Conservation (phyloP, 257 asterid genomes). For the Solanum chilense region DNA sequence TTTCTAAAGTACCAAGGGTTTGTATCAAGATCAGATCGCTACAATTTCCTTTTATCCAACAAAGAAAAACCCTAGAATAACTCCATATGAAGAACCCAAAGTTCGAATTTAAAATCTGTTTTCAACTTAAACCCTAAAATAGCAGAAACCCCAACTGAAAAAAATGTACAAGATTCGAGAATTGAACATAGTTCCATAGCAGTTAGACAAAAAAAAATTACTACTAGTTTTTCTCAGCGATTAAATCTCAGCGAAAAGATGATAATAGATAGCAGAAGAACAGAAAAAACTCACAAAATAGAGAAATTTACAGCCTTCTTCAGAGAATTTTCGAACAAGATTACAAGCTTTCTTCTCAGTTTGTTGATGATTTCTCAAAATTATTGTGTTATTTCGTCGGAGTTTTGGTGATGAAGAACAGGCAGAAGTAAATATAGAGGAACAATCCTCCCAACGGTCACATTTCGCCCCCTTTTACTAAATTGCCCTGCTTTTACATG, state of each 20-base stretch:
- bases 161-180: background rate
- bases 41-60: background rate
- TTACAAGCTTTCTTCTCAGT: background rate
- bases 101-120: background rate
- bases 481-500: background rate
- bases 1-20: background rate
- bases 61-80: background rate
- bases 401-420: background rate
- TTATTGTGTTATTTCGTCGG: background rate
- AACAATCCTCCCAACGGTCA: constrained; percentile 11
- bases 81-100: background rate
- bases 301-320: background rate
- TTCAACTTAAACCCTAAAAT: background rate
- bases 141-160: background rate
- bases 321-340: background rate
- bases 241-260: background rate
- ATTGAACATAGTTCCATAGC: background rate
- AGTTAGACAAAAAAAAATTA: background rate
- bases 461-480: background rate
- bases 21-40: background rate
- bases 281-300: background rate
- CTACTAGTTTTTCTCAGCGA: background rate
- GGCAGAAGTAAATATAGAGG: background rate
- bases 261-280: background rate
- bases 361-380: background rate